phyloP scores from a whole-genome alignment of 768 basidiomycete genomes.

The Boletus vinaceobasis region DNA sequence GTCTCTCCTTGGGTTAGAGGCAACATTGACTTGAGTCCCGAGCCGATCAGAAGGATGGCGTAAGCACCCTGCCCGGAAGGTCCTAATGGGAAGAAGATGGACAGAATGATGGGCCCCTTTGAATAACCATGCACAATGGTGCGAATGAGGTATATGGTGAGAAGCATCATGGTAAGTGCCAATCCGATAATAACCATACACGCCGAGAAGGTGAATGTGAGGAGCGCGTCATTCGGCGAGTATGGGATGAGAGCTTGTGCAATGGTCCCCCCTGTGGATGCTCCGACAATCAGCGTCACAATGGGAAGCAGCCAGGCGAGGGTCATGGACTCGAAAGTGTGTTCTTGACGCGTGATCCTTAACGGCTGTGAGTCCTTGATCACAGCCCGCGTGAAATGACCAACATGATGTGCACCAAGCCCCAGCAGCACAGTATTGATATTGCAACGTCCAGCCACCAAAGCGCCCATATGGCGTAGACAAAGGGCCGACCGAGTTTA shows the following conservation, averaged over 20 bases:
- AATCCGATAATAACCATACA: conserved; percentile 57
- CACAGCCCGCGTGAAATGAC: conserved; percentile 27
- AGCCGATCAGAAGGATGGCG: conserved; percentile 53
- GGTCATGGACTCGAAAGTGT: conserved; percentile 54
- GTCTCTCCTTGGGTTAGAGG: conserved; percentile 34
- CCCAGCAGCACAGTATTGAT: conserved; percentile 57
- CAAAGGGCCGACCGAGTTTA: conserved; percentile 46
- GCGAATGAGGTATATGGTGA: conserved; percentile 60
- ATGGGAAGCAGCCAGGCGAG: conserved; percentile 73
- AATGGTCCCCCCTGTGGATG: conserved; percentile 63
- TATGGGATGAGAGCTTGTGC: conserved; percentile 45
- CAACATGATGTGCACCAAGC: conserved; percentile 64
- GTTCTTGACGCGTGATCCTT: conserved; percentile 59
- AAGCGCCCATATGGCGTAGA: conserved; percentile 55
- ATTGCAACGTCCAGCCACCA: conserved; percentile 68
- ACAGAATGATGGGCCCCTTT: conserved; percentile 45
- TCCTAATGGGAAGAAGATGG: conserved; percentile 71
- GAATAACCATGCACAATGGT: conserved; percentile 57
- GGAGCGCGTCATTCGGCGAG: conserved; percentile 46
- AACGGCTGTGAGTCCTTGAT: conserved; percentile 2
- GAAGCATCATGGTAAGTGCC: conserved; percentile 59
- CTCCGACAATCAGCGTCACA: conserved; percentile 67
- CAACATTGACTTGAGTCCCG: conserved; percentile 39
- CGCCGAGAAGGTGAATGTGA: conserved; percentile 53
- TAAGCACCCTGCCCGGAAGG: conserved; percentile 69